These are phyloP conservation scores for Brettanomyces nanus DNA, from an alignment of 805 yeast genomes.

Conservation along the genomic window DNA sequence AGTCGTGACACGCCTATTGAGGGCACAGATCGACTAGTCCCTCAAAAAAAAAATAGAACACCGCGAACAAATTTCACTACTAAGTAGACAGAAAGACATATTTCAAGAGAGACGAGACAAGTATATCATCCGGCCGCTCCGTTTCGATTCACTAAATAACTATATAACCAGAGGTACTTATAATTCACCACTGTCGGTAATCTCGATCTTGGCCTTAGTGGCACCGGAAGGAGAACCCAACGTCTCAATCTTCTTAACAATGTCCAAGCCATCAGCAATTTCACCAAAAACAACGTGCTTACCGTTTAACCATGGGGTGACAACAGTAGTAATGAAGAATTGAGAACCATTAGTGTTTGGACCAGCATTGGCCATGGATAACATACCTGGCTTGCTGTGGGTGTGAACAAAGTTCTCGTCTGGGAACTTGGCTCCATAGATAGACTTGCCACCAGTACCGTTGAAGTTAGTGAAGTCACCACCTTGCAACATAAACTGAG, in stretches of 20 bases:
- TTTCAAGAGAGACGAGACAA: too few species aligned
- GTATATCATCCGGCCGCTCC: too few species aligned
- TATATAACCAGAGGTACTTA: too few species aligned
- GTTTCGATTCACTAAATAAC: too few species aligned
- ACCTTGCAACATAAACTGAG: constrained; percentile 95
- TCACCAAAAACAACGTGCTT: constrained; percentile 75
- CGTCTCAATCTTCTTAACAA: constrained; percentile 82
- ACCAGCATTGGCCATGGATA: constrained; percentile 92
- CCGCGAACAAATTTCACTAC: too few species aligned
- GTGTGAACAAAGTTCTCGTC: constrained; percentile 64
- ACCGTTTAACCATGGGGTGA: constrained; percentile 73
- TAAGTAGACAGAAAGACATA: too few species aligned
- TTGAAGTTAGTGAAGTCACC: constrained; percentile 81
- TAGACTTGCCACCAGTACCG: constrained; percentile 91
- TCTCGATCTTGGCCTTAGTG: constrained; percentile 42
- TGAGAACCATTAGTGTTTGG: constrained; percentile 91
- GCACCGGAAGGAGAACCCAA: constrained; percentile 46
- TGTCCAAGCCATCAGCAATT: constrained; percentile 53
- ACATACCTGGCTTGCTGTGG: constrained; percentile 73
- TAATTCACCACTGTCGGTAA: constrained; percentile 54
- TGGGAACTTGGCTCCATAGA: constrained; percentile 56
- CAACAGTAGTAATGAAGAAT: constrained; percentile 78
- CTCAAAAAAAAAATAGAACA: too few species aligned
- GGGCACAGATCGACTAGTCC: too few species aligned
- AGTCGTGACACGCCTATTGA: too few species aligned